A percentile compares a stretch with the other conserved stretches of the same genome.
phyloP scores from a whole-genome alignment of 805 yeast genomes.

The Candida tibetensis region DNA sequence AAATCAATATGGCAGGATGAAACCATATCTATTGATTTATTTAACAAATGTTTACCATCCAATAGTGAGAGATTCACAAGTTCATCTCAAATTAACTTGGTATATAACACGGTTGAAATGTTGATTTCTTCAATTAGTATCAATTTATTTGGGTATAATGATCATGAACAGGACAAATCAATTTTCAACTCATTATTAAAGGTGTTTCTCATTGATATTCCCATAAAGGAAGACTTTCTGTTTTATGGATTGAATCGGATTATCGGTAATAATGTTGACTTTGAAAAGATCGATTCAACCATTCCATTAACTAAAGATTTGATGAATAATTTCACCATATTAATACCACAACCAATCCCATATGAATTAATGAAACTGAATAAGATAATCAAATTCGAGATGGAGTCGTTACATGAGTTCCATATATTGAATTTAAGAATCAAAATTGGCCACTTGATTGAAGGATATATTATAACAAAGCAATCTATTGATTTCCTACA shows the following conservation, averaged over 20 bases:
- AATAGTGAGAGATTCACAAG: conserved; percentile 43
- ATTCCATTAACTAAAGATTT: conserved; percentile 32
- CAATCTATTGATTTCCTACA: conserved; percentile 25
- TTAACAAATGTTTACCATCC: conserved; percentile 45
- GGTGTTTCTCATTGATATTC: conserved; percentile 41
- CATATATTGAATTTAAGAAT: conserved; percentile 44
- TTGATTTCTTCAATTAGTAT: conserved; percentile 42
- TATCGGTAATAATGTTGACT: conserved; percentile 50
- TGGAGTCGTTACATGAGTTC: conserved; percentile 38
- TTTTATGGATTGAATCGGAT: conserved; percentile 54
- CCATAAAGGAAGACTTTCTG: conserved; percentile 38
- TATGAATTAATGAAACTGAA: conserved; percentile 11
- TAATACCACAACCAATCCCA: conserved; percentile 30
- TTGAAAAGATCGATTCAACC: conserved; percentile 39
- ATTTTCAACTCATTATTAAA: conserved; percentile 31
- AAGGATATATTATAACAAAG: conserved; percentile 36
- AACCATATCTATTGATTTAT: conserved; percentile 27
- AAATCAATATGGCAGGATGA: conserved; percentile 26
- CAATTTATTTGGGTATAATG: conserved; percentile 23
- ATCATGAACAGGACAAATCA: conserved; percentile 13
- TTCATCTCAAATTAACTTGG: conserved; percentile 45
- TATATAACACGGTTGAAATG: conserved; percentile 53
- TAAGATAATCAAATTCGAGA: conserved; percentile 11
- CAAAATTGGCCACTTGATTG: conserved; percentile 48
- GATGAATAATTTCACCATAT: conserved; percentile 20